Evolutionary conservation across 345 rosid species (phyloP), one percentile per base, ranked within the genome.

Genomic region (Gossypium stocksii): DNA sequence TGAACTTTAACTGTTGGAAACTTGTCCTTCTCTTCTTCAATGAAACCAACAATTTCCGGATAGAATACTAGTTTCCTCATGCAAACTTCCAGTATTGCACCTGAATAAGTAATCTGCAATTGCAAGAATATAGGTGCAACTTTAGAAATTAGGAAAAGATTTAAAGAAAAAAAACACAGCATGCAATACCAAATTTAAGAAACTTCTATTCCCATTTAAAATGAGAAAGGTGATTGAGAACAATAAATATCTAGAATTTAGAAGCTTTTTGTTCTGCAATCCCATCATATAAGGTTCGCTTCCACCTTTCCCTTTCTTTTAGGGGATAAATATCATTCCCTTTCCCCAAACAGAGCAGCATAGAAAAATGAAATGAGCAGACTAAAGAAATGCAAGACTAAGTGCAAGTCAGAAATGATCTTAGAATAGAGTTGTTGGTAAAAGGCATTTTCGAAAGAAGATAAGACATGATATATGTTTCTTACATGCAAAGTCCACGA

Each of bases 61-160:
- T 88, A 93, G 85, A 91, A 93, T 49, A 90, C 97, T 81, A 91
- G 83, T 83, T 91, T 93, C 80, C 98, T 90, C 96, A 89, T 89
- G 90, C 98, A 93, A 67, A 89, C 97, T 84, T 95, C 94, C 79
- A 95, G 56, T 80, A 90, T 73, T 38, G 98, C 99, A 29, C 98
- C 98, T 0, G 97, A 85, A 77, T 93, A 91, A 0, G 91, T 88
- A 78, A 91, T 62, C 99, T 95, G 83, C 85, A 76, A 20, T 69
- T 65, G 46, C 77, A 78, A 17, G 63, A 29, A 70, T 63, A 58
- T 64, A 67, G 52, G 19, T 59, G 64, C 44, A 15, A 70, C 66
- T 23, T 49, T 10, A 22, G 61, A 46, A 19, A 11, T 49, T 56
- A 62, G 22, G 7, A 11, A 8, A 63, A 34, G 41, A 34, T 34